Percentiles rank a stretch among this genome's conserved stretches.
These are phyloP conservation scores for Metarhizium rileyi DNA, from an alignment of 2,329 filamentous ascomycete species.

Conservation along the genomic window DNA sequence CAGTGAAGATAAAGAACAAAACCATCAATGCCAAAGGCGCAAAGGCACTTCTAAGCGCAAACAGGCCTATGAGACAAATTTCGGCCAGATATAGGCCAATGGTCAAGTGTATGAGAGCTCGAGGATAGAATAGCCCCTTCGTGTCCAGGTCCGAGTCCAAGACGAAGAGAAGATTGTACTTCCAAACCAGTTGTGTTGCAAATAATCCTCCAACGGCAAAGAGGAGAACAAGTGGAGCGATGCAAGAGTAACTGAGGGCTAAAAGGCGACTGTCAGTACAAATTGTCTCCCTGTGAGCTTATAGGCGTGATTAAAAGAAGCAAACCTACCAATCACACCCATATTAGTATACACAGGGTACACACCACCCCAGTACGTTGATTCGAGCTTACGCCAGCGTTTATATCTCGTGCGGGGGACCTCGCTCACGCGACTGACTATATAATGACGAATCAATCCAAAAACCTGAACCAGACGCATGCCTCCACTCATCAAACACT, in stretches of 20 bases:
- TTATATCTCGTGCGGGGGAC: constrained; percentile 71
- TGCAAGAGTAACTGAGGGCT: constrained; percentile 79
- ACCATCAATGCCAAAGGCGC: constrained; percentile 70
- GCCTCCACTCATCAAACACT: constrained; percentile 72
- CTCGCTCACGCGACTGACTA: constrained; percentile 65
- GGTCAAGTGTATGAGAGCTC: constrained; percentile 78
- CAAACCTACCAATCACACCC: constrained; percentile 59
- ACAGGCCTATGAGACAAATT: constrained; percentile 75
- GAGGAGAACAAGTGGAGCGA: constrained; percentile 73
- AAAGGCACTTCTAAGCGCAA: constrained; percentile 57
- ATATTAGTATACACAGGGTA: constrained; percentile 76
- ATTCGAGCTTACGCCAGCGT: constrained; percentile 64
- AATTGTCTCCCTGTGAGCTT: too few relatives aligned
- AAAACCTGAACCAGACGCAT: constrained; percentile 60
- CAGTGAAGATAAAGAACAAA: constrained; percentile 62
- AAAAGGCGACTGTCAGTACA: neutral
- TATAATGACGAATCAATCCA: constrained; percentile 46
- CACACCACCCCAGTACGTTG: constrained; percentile 74
- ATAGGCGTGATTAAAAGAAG: too few relatives aligned
- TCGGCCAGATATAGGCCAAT: constrained; percentile 77
- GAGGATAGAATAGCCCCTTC: constrained; percentile 77
- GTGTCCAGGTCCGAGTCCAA: constrained; percentile 75
- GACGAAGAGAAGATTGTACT: constrained; percentile 86
- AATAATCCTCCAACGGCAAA: constrained; percentile 73
- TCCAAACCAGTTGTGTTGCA: constrained; percentile 78